Base-by-base conservation (phyloP, 441 rosid genomes). In the Theobroma grandiflorum region DNA sequence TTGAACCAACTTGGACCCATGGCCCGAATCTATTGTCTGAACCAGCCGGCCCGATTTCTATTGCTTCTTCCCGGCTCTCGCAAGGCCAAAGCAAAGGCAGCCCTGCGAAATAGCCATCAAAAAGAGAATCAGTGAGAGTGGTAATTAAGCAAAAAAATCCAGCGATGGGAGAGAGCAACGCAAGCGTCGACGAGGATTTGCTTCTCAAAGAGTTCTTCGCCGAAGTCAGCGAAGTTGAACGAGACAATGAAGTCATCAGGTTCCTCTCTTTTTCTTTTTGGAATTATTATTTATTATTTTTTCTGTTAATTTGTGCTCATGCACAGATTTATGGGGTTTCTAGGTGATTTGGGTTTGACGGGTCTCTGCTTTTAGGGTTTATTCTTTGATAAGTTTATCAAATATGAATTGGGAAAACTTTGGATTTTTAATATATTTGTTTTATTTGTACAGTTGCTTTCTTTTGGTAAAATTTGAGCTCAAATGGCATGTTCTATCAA, bases 191-290 rank as follows among this genome's bases (percentile, higher is more conserved):
- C 49, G 97, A 91, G 7, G 98, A 93, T 79, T 87, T 92, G 79
- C 92, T 95, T 79, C 92, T 93, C 4, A 95, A 95, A 86, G 90
- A 91, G 78, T 95, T 95, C 92, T 90, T 93, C 72, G 95, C 98
- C 7, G 98, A 95, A 85, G 98, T 95, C 76, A 87, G 98, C 86
- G 95, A 95, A 87, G 98, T 92, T 40, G 98, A 95, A 83, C 86
- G 98, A 66, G 98, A 95, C 68, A 92, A 93, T 88, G 96, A 95
- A 92, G 98, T 95, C 82, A 14, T 74, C 87, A 93, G 98, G 98
- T 95, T 75, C 50, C 62, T 74, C 74, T 53, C 58, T 69, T 45
- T 81, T 22, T 31, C 11, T 8, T 37, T 26, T 53, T 58, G 18
- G 20, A 42, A 22, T 79, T 45, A 61, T 31, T 62, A n/a, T 47